These are phyloP conservation scores for Cercophora newfieldiana DNA, from an alignment of 495 filamentous ascomycete genomes.

Conservation along the genomic window DNA sequence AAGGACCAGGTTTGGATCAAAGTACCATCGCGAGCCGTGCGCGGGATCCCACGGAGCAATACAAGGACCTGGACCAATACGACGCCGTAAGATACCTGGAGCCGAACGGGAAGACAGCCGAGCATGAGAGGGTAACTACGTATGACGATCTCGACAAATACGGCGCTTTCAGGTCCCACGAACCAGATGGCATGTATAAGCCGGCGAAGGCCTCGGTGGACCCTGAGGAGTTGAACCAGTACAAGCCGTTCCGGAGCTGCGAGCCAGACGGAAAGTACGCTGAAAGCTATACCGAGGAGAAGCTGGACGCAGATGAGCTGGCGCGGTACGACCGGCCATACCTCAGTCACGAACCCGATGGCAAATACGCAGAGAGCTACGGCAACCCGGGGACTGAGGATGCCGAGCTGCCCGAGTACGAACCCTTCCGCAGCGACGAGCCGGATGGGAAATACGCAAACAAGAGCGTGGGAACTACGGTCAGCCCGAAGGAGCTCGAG, in stretches of 20 bases:
- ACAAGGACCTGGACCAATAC: conserved; percentile 32
- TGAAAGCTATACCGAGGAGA: conserved; percentile 1
- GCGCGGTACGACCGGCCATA: conserved; percentile 6
- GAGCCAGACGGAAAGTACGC: conserved; percentile 19
- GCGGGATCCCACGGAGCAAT: neutral
- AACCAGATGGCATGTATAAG: conserved; percentile 33
- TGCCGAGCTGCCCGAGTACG: conserved; percentile 24
- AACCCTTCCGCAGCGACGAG: conserved; percentile 38
- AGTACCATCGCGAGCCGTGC: no score
- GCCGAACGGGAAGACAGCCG: conserved; percentile 23
- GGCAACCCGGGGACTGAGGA: conserved; percentile 10
- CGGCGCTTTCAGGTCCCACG: conserved; percentile 20
- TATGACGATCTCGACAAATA: conserved; percentile 26
- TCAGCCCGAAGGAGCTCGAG: conserved; percentile 12
- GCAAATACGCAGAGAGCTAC: conserved; percentile 15
- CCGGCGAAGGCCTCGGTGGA: neutral
- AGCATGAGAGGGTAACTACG: conserved; percentile 7
- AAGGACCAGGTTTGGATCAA: no score
- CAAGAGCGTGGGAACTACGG: conserved; percentile 8
- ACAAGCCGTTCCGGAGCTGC: conserved; percentile 10
- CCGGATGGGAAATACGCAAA: conserved; percentile 34
- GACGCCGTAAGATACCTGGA: conserved; percentile 28
- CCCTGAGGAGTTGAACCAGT: conserved; percentile 13
- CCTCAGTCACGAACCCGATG: conserved; percentile 20
- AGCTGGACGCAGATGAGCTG: neutral